Percentiles rank a stretch among this genome's conserved stretches.
Conservation (phyloP, 2,329 filamentous ascomycete genomes). For the Fusarium protoensiforme region DNA sequence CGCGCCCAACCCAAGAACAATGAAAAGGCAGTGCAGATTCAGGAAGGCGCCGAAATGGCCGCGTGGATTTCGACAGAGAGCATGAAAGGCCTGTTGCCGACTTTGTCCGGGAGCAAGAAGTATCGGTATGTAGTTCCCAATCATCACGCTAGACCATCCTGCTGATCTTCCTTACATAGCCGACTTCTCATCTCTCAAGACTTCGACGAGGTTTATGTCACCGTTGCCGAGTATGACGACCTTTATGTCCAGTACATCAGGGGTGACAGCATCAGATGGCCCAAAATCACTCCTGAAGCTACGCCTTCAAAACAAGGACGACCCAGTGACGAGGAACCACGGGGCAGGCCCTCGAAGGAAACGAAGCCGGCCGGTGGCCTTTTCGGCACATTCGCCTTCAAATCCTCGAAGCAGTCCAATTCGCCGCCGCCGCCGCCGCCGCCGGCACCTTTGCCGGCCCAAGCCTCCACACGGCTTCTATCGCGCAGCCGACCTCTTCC, state of each 20-base stretch:
- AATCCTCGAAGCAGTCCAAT: no score
- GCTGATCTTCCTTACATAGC: not conserved
- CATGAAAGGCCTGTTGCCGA: not conserved
- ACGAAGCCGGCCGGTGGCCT: no score
- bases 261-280: not conserved
- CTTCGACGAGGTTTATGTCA: conserved; percentile 11
- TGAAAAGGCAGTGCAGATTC: not conserved
- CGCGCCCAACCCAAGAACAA: not conserved
- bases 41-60: conserved; percentile 18
- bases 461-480: no score
- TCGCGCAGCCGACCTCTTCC: no score
- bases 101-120: not conserved
- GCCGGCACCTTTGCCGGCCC: no score
- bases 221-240: conserved; percentile 10
- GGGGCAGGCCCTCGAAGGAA: no score
- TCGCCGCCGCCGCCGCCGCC: no score
- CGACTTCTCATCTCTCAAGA: conserved; percentile 13
- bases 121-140: not conserved
- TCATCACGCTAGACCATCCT: no score
- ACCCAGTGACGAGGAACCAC: no score
- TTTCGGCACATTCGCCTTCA: no score
- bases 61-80: conserved; percentile 7
- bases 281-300: not conserved
- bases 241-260: conserved; percentile 12
- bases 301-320: not conserved